A percentile compares a stretch with the other conserved stretches of the same genome.
Conservation (phyloP, 305 asterid species). For the Caryopteris hybrid region DNA sequence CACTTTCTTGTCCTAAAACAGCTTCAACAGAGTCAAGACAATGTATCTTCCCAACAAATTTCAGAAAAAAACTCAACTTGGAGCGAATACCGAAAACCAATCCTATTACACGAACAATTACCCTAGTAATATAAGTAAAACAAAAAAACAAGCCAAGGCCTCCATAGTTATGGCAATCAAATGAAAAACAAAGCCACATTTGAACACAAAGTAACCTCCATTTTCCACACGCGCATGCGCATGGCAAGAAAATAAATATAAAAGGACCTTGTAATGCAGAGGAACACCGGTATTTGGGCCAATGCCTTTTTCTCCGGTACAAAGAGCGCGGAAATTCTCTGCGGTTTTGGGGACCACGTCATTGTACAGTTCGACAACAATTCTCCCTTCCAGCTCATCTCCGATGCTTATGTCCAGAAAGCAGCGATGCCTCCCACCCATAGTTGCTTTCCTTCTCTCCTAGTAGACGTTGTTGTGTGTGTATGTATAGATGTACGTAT, state of each 20-base stretch:
- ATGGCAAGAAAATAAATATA: background rate
- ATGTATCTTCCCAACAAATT: background rate
- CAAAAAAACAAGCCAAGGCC: background rate
- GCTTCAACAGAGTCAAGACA: background rate
- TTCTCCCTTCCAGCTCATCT: conserved; percentile 87
- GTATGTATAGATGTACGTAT: conserved; percentile 12
- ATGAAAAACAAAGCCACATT: background rate
- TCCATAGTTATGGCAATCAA: background rate
- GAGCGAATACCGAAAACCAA: background rate
- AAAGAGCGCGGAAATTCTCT: conserved; percentile 93
- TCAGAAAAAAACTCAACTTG: background rate
- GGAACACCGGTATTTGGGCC: conserved; percentile 75
- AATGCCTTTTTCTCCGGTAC: conserved; percentile 96
- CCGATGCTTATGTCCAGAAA: conserved; percentile 79
- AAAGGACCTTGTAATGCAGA: conserved; percentile 81
- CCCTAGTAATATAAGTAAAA: background rate
- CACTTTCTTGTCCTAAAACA: background rate
- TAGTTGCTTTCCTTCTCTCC: conserved; percentile 18
- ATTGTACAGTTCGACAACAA: conserved; percentile 65
- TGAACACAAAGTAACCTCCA: background rate
- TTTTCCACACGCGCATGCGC: background rate
- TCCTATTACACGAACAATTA: background rate
- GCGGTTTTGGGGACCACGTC: conserved; percentile 93
- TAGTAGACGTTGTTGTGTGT: background rate
- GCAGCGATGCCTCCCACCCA: conserved; percentile 56